Evolutionary conservation across 2,329 filamentous ascomycete genomes (phyloP).

Genomic region (Penicillium palitans): DNA sequence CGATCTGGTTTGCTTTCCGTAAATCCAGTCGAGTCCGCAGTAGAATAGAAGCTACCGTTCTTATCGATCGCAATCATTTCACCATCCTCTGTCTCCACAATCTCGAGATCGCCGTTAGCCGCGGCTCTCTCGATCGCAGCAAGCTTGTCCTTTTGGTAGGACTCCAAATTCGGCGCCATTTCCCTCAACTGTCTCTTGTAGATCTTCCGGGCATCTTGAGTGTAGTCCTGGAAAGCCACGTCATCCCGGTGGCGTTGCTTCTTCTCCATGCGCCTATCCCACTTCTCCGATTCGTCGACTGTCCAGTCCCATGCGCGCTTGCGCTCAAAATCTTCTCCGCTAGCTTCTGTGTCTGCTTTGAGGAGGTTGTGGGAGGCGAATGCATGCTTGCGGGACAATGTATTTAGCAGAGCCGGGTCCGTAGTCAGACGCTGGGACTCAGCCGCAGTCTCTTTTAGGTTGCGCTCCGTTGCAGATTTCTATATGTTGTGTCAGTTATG

Average conservation of each 20-base stretch:
- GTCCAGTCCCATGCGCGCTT: slow-evolving; percentile 99
- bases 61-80: slow-evolving; percentile 93
- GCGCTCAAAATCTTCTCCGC: slow-evolving; percentile 90
- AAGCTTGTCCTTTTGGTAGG: slow-evolving; percentile 85
- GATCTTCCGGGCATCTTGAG: slow-evolving; percentile 81
- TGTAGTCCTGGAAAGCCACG: slow-evolving; percentile 87
- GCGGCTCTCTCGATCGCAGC: slow-evolving; percentile 82
- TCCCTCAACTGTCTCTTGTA: slow-evolving; percentile 89
- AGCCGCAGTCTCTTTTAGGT: slow-evolving; percentile 78
- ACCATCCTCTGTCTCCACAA: slow-evolving; percentile 92
- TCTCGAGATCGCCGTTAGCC: slow-evolving; percentile 78
- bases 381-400: slow-evolving; percentile 81
- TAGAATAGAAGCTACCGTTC: slow-evolving; percentile 87
- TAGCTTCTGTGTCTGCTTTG: slow-evolving; percentile 83
- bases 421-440: slow-evolving; percentile 78
- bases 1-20: slow-evolving; percentile 83
- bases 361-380: slow-evolving; percentile 89
- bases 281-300: slow-evolving; percentile 86
- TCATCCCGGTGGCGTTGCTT: slow-evolving; percentile 78
- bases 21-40: slow-evolving; percentile 77
- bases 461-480: slow-evolving; percentile 52
- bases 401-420: slow-evolving; percentile 73
- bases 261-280: slow-evolving; percentile 89
- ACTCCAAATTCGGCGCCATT: slow-evolving; percentile 72
- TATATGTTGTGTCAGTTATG: slow-evolving; percentile 28